Percentiles rank a stretch among this genome's conserved stretches.
phyloP scores from a whole-genome alignment of 805 yeast species.

The Priceomyces fermenticarens region DNA sequence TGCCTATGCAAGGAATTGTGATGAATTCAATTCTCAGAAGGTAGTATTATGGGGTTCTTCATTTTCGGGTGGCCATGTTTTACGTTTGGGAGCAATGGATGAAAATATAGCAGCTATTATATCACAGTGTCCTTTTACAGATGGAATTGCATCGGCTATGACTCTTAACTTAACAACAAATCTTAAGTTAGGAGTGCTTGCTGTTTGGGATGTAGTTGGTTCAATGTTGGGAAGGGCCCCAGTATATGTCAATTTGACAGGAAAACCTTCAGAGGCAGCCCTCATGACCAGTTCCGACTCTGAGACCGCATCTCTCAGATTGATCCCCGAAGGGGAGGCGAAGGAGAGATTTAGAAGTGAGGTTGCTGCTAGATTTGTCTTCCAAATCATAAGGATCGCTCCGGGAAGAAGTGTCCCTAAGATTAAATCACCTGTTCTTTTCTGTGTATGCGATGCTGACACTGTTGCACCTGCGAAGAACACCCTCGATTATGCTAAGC shows the following conservation, averaged over 20 bases:
- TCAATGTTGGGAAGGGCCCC: background rate
- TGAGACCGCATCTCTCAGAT: background rate
- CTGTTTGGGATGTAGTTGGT: background rate
- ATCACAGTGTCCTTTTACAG: conserved; percentile 2
- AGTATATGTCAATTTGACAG: background rate
- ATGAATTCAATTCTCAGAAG: background rate
- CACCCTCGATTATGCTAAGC: background rate
- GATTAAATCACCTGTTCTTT: conserved; percentile 1
- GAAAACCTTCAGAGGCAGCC: conserved; percentile 3
- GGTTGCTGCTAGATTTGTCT: conserved; percentile 1
- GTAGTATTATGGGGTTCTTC: conserved; percentile 2
- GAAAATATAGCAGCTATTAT: background rate
- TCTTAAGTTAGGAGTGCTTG: conserved; percentile 1
- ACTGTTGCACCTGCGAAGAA: conserved; percentile 1
- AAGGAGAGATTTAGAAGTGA: background rate
- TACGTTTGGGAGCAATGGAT: background rate
- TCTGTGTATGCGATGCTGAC: conserved; percentile 1
- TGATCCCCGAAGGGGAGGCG: background rate
- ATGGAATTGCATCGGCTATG: background rate
- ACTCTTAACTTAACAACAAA: background rate
- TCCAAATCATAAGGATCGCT: background rate
- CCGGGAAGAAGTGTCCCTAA: conserved; percentile 2
- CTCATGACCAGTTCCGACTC: background rate
- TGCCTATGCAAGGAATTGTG: conserved; percentile 1
- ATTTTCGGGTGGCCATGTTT: conserved; percentile 2